Base-by-base conservation (phyloP, 2,329 filamentous ascomycete species). In the Trichoderma guizhouense region DNA sequence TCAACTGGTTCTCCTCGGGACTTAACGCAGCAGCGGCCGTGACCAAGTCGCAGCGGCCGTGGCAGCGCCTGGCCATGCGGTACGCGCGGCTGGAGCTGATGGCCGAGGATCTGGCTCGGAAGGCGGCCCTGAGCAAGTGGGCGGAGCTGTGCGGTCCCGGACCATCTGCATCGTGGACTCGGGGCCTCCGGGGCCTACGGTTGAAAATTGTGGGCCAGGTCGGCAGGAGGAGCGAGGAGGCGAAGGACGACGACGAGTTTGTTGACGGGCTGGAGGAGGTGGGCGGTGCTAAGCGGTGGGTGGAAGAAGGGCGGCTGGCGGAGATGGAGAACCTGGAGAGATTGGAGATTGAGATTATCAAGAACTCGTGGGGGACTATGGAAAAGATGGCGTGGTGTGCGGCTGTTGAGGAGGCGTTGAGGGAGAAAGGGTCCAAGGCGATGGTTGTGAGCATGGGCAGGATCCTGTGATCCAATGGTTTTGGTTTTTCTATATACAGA, bases 1-100 rank as follows among this genome's bases (percentile, higher is more conserved):
- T 82, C 47, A 83, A 83, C 57, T 84, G 83, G 82, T 85, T 85
- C 76, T 79, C 82, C 14, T 84, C 83, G 15, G 85, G 84, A 0
- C 75, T 85, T 4, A 81, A 81, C 74, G 80, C 83, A 1, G 84
- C 84, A 0, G 75, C 79, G 9, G 78, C 78, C 4, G 77, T 78
- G 0, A 83, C 85, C 69, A 78, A 80, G 2, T 73, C 77, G 15
- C 75, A 84, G 28, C 68, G 71, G 39, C 74, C 78, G 3, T 87
- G 85, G 85, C 85, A 87, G 79, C 76, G 78, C 5, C 74, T 74
- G n/a, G 73, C 74, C 2, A 74, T 86, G 75, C 80, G 84, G 11
- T 83, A 79, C 63, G 79, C 81, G 3, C 76, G 83, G 1, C 75
- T 86, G 1, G 84, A 86, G 71, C 77, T 85, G 12, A 76, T 82